Base-by-base conservation (phyloP, 768 basidiomycete genomes). In the Cyclocybe aegerita region DNA sequence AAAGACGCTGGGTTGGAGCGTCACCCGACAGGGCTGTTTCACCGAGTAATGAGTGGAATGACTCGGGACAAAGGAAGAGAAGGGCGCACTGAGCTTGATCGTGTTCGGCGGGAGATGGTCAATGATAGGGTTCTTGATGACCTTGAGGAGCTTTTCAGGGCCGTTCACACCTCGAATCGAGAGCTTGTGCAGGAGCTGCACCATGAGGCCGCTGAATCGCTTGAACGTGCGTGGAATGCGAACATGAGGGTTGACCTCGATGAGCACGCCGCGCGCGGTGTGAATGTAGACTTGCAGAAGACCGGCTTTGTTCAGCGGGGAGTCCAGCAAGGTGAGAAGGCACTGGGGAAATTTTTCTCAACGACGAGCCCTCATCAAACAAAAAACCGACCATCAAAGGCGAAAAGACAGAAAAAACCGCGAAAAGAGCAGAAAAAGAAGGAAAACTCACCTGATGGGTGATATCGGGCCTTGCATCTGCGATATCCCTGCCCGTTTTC, bases 141-240 rank as follows among this genome's bases (percentile, higher is more conserved):
- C 94, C 69, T 98, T 95, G 48, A 99, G 81, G 34, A 99, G 73
- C 68, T 98, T 98, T 70, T 99, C 97, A 4, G 93, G 88, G 0
- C 95, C 95, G 61, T 97, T 97, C 36, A 97, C 94, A 34, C 94
- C 93, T 43, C 97, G 80, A 60, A 99, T 99, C 48, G 88, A 93
- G 14, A 98, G 80, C 60, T 92, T 95, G 71, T 99, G 96, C 8
- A 99, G 81, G 7, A 99, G 80, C 86, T 98, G 97, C 9, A 98
- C 96, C 97, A 99, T 99, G 57, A 99, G 76, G 15, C 97, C 97
- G 50, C 92, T 93, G 71, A 99, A 99, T 8, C 97, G 85, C 72
- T 99, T 99, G 72, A 99, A 98, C 9, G 97, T 99, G 55, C 97
- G 81, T 9, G 97, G 97, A 61, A 99, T 99, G 49, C 97, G 83